A percentile compares a stretch with the other conserved stretches of the same genome.
Conservation (phyloP, 805 yeast species). For the Suhomyces tanzawaensis region DNA sequence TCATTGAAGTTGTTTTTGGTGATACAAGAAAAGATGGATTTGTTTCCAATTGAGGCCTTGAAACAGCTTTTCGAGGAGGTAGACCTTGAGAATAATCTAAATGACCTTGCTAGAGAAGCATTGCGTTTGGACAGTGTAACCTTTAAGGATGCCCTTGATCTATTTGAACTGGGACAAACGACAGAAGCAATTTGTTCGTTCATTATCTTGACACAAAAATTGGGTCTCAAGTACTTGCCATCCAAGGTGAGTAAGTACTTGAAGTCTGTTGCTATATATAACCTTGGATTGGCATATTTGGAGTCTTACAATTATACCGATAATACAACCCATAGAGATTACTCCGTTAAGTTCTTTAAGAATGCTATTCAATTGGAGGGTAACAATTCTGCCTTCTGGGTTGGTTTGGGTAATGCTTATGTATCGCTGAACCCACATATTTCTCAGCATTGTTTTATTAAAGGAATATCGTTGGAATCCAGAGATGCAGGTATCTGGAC, state of each 20-base stretch:
- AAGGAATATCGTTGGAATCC: conserved; percentile 69
- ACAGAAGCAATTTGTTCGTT: conserved; percentile 37
- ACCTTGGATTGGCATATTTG: conserved; percentile 67
- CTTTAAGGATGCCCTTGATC: conserved; percentile 10
- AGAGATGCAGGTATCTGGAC: conserved; percentile 73
- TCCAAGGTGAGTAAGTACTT: conserved; percentile 44
- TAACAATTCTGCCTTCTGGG: conserved; percentile 73
- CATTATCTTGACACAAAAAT: conserved; percentile 46
- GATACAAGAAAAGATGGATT: conserved; percentile 51
- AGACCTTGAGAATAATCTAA: conserved; percentile 2
- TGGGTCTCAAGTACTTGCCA: conserved; percentile 39
- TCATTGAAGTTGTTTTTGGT: conserved; percentile 51
- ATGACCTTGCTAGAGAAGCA: neutral
- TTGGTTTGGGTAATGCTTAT: conserved; percentile 75
- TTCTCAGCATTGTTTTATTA: conserved; percentile 90
- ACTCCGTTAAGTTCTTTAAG: conserved; percentile 58
- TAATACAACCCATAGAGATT: conserved; percentile 34
- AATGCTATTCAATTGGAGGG: conserved; percentile 71
- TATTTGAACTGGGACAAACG: conserved; percentile 13
- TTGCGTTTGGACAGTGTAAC: neutral
- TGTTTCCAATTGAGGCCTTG: conserved; percentile 44
- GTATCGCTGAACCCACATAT: conserved; percentile 62
- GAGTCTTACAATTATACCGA: conserved; percentile 33
- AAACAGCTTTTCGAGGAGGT: conserved; percentile 17
- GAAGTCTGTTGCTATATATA: conserved; percentile 56